These are phyloP conservation scores for Sporisorium sorghi DNA, from an alignment of 1,284 basidiomycete genomes.

Conservation along the genomic window DNA sequence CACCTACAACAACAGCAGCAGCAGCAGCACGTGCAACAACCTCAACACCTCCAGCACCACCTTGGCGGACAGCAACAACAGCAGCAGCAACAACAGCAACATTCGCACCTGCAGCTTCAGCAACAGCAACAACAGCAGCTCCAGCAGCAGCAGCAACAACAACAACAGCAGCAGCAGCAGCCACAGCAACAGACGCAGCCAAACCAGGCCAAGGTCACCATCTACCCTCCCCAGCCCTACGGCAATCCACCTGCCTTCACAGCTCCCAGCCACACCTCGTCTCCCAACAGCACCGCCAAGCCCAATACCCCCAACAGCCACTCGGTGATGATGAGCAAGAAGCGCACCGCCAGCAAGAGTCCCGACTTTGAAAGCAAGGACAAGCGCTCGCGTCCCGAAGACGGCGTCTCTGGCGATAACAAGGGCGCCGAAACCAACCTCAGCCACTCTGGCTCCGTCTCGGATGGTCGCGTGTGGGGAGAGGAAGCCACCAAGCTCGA, in stretches of 20 bases:
- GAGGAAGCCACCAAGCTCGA: constrained; percentile 66
- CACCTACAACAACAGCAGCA: constrained; percentile 30
- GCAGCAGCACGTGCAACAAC: constrained; percentile 22
- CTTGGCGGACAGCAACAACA: constrained; percentile 17
- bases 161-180: constrained; percentile 16
- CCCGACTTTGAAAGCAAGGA: constrained; percentile 54
- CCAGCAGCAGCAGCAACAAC: constrained; percentile 26
- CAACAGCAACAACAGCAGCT: constrained; percentile 31
- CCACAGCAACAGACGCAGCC: constrained; percentile 4
- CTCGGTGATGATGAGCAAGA: constrained; percentile 47
- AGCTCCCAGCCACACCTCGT: constrained; percentile 41
- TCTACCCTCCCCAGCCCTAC: constrained; percentile 58
- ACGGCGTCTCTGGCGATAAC: constrained; percentile 23
- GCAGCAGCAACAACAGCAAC: constrained; percentile 26
- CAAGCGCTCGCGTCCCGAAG: constrained; percentile 54
- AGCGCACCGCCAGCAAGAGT: constrained; percentile 56
- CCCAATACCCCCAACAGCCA: constrained; percentile 40
- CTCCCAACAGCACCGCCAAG: constrained; percentile 41
- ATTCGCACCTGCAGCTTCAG: constrained; percentile 22
- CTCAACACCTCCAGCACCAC: constrained; percentile 28
- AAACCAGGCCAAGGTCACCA: constrained; percentile 31
- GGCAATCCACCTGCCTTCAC: constrained; percentile 41
- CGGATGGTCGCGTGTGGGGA: constrained; percentile 54
- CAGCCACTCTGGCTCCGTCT: constrained; percentile 25
- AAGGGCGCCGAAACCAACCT: constrained; percentile 24